These are phyloP conservation scores for Fusarium aywerte DNA, from an alignment of 2,329 filamentous ascomycete species.

Conservation along the genomic window DNA sequence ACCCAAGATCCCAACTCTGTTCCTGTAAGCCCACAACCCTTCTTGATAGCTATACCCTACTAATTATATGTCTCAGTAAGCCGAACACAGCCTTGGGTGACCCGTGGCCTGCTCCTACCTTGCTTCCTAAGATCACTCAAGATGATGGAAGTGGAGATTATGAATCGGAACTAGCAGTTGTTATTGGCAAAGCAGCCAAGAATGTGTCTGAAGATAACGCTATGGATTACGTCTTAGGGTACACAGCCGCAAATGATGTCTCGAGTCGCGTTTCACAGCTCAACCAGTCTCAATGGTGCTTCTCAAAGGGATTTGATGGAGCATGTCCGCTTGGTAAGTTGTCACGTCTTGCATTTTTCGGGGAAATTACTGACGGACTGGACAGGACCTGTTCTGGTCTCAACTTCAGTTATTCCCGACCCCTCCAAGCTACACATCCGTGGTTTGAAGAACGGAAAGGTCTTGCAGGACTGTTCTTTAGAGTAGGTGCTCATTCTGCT, in stretches of 20 bases:
- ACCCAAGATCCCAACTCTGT: conserved; percentile 3
- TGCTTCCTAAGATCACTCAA: conserved; percentile 7
- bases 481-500: neutral
- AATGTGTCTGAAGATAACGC: conserved; percentile 1
- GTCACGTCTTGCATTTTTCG: rapidly evolving
- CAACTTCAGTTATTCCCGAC: neutral
- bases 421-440: conserved; percentile 1
- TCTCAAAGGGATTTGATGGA: conserved; percentile 16
- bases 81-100: neutral
- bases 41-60: rapidly evolving
- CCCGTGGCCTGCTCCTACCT: neutral
- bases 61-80: neutral
- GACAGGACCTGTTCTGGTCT: neutral
- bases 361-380: rapidly evolving
- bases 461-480: neutral
- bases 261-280: neutral
- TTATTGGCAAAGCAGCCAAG: conserved; percentile 10
- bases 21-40: neutral
- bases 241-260: conserved; percentile 8
- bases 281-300: conserved; percentile 12
- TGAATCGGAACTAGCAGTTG: conserved; percentile 4
- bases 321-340: conserved; percentile 8
- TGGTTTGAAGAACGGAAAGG: neutral
- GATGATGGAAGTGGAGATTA: conserved; percentile 11
- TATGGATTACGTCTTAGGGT: neutral